Percentiles rank a stretch among this genome's conserved stretches.
Conservation (phyloP, 306 rosid genomes). For the Begonia masoniana region DNA sequence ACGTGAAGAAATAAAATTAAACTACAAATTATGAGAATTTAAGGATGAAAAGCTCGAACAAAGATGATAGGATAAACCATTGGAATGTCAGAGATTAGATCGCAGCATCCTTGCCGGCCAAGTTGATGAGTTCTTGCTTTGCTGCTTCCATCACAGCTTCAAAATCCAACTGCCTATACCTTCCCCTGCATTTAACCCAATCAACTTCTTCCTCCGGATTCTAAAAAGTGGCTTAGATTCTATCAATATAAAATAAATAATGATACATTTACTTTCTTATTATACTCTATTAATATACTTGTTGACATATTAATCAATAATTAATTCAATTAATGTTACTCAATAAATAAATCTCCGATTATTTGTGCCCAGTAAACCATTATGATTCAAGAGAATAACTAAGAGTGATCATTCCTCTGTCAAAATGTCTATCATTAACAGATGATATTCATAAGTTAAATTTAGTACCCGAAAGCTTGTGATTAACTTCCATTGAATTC, state of each 20-base stretch:
- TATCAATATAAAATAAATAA: too few species aligned
- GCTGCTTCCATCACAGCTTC: slow-evolving; percentile 76
- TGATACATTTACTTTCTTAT: too few species aligned
- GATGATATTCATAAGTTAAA: background rate
- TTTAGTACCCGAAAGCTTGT: background rate
- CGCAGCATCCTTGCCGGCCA: slow-evolving; percentile 32
- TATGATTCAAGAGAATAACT: too few species aligned
- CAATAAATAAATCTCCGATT: too few species aligned
- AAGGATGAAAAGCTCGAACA: background rate
- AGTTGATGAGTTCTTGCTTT: slow-evolving; percentile 46
- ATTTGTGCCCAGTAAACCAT: too few species aligned
- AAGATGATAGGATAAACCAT: too few species aligned
- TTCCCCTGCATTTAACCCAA: slow-evolving; percentile 50
- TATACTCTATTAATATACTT: too few species aligned
- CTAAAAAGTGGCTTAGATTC: too few species aligned
- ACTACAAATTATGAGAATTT: slow-evolving; percentile 4
- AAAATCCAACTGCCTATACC: slow-evolving; percentile 58
- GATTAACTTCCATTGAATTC: background rate
- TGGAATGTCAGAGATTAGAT: slow-evolving; percentile 14
- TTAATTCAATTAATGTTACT: too few species aligned
- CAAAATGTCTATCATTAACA: too few species aligned
- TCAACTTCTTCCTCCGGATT: background rate
- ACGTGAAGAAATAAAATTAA: background rate
- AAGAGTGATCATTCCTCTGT: too few species aligned
- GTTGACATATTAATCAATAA: too few species aligned